phyloP scores from a whole-genome alignment of 441 rosid species.

The Croton laevigatus region DNA sequence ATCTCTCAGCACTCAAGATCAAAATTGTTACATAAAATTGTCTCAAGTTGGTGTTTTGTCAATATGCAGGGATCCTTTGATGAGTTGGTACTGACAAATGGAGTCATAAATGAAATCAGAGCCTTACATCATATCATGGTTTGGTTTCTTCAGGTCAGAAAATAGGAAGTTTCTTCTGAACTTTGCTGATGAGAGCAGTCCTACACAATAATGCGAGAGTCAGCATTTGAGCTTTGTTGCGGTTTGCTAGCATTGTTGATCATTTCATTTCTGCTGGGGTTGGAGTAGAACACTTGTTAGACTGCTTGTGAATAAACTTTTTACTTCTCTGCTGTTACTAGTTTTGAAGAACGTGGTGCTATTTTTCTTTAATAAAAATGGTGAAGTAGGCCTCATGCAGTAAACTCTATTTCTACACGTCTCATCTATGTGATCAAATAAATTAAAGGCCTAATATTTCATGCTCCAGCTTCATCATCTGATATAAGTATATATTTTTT shows the following conservation, averaged over 20 bases:
- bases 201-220: background rate
- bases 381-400: background rate
- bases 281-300: background rate
- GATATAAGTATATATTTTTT: background rate
- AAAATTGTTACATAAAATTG: background rate
- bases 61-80: conserved; percentile 1
- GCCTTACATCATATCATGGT: background rate
- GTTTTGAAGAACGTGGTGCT: background rate
- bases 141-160: background rate
- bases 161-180: background rate
- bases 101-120: background rate
- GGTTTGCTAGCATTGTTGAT: conserved; percentile 5
- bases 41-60: background rate
- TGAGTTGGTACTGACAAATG: background rate
- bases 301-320: background rate
- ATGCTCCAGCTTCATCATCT: background rate
- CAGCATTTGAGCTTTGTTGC: background rate
- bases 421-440: background rate
- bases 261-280: background rate
- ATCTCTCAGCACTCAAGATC: background rate
- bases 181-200: background rate
- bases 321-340: background rate
- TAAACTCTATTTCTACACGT: background rate
- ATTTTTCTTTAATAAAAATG: background rate
- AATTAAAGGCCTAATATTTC: background rate